phyloP scores from a whole-genome alignment of 257 asterid genomes.

The Capsicum chinense region DNA sequence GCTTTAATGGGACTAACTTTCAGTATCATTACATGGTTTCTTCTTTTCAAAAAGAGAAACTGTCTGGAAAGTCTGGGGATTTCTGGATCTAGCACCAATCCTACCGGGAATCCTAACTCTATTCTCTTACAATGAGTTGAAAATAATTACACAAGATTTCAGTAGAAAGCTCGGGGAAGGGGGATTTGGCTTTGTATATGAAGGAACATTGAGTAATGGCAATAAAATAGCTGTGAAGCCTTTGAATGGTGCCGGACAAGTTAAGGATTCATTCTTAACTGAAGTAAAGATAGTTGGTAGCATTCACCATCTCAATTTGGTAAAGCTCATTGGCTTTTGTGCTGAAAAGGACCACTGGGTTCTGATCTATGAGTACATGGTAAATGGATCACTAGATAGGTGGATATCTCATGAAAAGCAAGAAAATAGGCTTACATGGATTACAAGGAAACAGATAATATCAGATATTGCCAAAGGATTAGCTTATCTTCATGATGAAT shows the following conservation, averaged over 20 bases:
- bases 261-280: slow-evolving; percentile 31
- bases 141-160: slow-evolving; percentile 30
- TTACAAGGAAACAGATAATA: not conserved
- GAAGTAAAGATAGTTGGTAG: slow-evolving; percentile 37
- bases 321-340: slow-evolving; percentile 34
- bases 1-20: not conserved
- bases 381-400: slow-evolving; percentile 4
- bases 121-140: slow-evolving; percentile 29
- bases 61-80: not conserved
- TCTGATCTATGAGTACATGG: not conserved
- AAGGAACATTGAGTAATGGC: slow-evolving; percentile 30
- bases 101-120: not conserved
- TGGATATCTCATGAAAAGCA: not conserved
- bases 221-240: slow-evolving; percentile 37
- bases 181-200: slow-evolving; percentile 37
- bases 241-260: slow-evolving; percentile 21
- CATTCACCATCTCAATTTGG: slow-evolving; percentile 39
- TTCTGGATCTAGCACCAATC: not conserved
- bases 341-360: not conserved
- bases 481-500: not conserved
- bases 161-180: slow-evolving; percentile 37
- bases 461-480: not conserved
- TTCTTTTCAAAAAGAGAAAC: not conserved
- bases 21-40: not conserved
- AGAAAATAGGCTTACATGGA: not conserved